Conservation (phyloP, 495 filamentous ascomycete genomes). For the Hypoxylon trugodes region DNA sequence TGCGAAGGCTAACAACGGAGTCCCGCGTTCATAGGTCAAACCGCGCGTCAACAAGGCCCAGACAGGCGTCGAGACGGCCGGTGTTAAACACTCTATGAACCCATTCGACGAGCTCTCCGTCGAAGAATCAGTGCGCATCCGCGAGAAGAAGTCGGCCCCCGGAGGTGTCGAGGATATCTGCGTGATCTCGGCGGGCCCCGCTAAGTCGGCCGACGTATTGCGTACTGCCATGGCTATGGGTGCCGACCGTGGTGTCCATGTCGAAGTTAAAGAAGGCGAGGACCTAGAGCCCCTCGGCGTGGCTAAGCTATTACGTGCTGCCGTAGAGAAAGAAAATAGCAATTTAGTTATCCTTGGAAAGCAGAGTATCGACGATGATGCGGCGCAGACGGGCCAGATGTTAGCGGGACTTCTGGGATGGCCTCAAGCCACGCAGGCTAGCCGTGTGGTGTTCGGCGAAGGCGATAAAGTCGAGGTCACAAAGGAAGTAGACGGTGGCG, state of each 20-base stretch:
- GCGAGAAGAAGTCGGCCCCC: slow-evolving; percentile 74
- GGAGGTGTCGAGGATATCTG: slow-evolving; percentile 83
- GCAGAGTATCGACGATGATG: slow-evolving; percentile 97
- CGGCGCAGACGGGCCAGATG: slow-evolving; percentile 98
- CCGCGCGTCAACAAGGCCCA: slow-evolving; percentile 96
- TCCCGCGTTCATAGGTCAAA: slow-evolving; percentile 74
- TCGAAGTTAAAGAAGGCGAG: slow-evolving; percentile 72
- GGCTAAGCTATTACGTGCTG: slow-evolving; percentile 83
- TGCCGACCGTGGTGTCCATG: slow-evolving; percentile 88
- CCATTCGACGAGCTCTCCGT: slow-evolving; percentile 98
- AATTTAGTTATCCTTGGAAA: slow-evolving; percentile 95
- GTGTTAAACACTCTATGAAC: slow-evolving; percentile 98
- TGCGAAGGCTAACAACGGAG: slow-evolving; percentile 11
- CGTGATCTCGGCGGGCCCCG: slow-evolving; percentile 84
- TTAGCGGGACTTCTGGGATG: slow-evolving; percentile 90
- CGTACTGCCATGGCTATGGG: slow-evolving; percentile 99
- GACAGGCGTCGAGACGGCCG: slow-evolving; percentile 89
- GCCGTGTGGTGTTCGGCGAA: slow-evolving; percentile 76
- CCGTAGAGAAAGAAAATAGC: slow-evolving; percentile 81
- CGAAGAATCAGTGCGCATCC: slow-evolving; percentile 93
- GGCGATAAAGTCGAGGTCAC: slow-evolving; percentile 72
- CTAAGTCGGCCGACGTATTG: slow-evolving; percentile 85
- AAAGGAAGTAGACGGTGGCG: slow-evolving; percentile 93
- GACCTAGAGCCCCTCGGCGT: slow-evolving; percentile 88
- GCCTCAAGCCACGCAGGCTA: slow-evolving; percentile 93